Base-by-base conservation (phyloP, 2,329 filamentous ascomycete species). In the Penicillium fuscoglaucum region DNA sequence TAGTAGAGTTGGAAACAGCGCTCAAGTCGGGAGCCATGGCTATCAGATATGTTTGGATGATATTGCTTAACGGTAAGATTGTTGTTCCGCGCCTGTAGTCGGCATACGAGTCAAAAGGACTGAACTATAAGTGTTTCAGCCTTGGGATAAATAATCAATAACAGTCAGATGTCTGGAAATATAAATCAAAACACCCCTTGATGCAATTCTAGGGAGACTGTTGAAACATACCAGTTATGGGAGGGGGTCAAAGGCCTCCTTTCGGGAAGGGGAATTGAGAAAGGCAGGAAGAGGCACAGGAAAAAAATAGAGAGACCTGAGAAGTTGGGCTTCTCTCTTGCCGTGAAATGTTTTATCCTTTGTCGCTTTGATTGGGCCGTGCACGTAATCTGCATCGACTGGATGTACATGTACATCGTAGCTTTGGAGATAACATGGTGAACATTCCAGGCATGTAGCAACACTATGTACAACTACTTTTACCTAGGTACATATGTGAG, bases 1-100 rank as follows among this genome's bases (percentile, higher is more conserved):
- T 71, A 51, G 72, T 71, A 40, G 72, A 61, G 51, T 66, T 69
- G 40, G 41, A 21, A 24, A 79, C 70, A 3, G 78, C 74, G 64
- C 79, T 82, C 60, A 80, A 66, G 63, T 83, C 82, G 53, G 80
- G 76, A 52, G 81, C 73, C 80, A 26, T 46, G 29, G 5, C 40
- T 13, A 7, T 47, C 40, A 21, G 21, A 13, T 37, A 53, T 53
- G 9, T 53, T 24, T 26, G 12, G n/a, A 19, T 24, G 19, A n/a
- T 35, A 33, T 28, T 28, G 4, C 8, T 37, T 28, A 35, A 37
- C 6, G 13, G 10, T 46, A 37, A 28, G 21, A 37, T 47, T 53
- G 8, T 15, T 37, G 26, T 47, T 33, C 17, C 4, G 10, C n/a
- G 6, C 28, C 51, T 39, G 62, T 54, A 55, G 58, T 64, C 59